Conservation (phyloP, 495 filamentous ascomycete species). For the Jackrogersella minutella region DNA sequence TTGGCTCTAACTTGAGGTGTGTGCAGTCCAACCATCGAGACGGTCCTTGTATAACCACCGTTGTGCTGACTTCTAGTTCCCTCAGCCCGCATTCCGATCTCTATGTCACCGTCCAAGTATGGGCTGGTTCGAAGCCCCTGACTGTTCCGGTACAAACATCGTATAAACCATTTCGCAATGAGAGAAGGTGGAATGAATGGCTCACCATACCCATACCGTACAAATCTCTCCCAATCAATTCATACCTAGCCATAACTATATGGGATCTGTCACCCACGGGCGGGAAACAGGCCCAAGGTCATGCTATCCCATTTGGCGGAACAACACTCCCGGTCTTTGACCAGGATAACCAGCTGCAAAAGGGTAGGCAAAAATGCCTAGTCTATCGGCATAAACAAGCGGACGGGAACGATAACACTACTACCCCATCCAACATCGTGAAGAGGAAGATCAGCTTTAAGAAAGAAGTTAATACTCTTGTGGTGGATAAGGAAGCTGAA, state of each 20-base stretch:
- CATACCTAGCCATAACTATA: conserved; percentile 89
- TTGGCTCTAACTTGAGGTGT: conserved; percentile 77
- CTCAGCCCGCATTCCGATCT: conserved; percentile 77
- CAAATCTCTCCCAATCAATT: conserved; percentile 75
- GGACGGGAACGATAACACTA: conserved; percentile 83
- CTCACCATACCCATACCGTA: conserved; percentile 84
- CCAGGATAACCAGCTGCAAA: conserved; percentile 84
- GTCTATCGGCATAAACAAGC: conserved; percentile 82
- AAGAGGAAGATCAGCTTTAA: conserved; percentile 54
- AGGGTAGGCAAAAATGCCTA: conserved; percentile 90
- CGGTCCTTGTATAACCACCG: not conserved
- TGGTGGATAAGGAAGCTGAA: conserved; percentile 67
- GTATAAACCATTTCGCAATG: conserved; percentile 84
- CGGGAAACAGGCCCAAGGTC: conserved; percentile 67
- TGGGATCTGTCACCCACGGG: conserved; percentile 91
- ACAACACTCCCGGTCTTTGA: conserved; percentile 93
- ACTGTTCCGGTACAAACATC: conserved; percentile 91
- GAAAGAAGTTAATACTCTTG: conserved; percentile 56
- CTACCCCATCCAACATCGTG: conserved; percentile 73
- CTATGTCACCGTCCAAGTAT: conserved; percentile 90
- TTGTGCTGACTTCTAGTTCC: conserved; percentile 24
- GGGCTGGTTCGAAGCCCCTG: conserved; percentile 94
- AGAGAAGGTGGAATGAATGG: conserved; percentile 95
- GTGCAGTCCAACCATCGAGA: not conserved
- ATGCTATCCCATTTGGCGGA: conserved; percentile 91